A percentile compares a stretch with the other conserved stretches of the same genome.
phyloP scores from a whole-genome alignment of 345 rosid species.

The Zanthoxylum bungeanum region DNA sequence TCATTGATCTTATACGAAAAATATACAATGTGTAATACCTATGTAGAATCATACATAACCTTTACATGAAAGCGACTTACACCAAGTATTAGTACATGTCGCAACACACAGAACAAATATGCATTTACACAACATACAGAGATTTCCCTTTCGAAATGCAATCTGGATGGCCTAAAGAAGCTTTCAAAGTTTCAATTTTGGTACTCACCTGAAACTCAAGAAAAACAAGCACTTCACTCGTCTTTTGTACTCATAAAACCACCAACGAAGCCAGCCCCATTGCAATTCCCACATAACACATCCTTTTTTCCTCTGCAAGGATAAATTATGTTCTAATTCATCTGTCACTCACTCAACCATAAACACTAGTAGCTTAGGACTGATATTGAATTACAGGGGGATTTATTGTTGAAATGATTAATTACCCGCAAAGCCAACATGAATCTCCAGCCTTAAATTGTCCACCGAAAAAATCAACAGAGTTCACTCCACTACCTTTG shows the following conservation, averaged over 20 bases:
- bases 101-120: background rate
- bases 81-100: too few relatives aligned
- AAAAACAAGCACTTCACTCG: constrained; percentile 28
- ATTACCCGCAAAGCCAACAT: constrained; percentile 69
- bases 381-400: background rate
- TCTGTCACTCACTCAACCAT: background rate
- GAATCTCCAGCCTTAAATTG: constrained; percentile 50
- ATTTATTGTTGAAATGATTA: constrained; percentile 15
- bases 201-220: background rate
- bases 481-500: constrained; percentile 55
- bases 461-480: constrained; percentile 50
- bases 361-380: background rate
- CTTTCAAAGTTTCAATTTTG: background rate
- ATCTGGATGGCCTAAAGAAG: background rate
- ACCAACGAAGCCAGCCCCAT: constrained; percentile 65
- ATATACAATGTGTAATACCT: background rate
- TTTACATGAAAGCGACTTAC: background rate
- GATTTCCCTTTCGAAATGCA: background rate
- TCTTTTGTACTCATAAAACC: constrained; percentile 63
- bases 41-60: background rate
- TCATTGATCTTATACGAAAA: background rate
- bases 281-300: constrained; percentile 56
- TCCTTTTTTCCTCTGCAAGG: constrained; percentile 49
- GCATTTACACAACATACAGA: background rate
- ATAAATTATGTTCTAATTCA: background rate